Evolutionary conservation across 768 basidiomycete genomes (phyloP).

Genomic region (Mycena haematopus): DNA sequence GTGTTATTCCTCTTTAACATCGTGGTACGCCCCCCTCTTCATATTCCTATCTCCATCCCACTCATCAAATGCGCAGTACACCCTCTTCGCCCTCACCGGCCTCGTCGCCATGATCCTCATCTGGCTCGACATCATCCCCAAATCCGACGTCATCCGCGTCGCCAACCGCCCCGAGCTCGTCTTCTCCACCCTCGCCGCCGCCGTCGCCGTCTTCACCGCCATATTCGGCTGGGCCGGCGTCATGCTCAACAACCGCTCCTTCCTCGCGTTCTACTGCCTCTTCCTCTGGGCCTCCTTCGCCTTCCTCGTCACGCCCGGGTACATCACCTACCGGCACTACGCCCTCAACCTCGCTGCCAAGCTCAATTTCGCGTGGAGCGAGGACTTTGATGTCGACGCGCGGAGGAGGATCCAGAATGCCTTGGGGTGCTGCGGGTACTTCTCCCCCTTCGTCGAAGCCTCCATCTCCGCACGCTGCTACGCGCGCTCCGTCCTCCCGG

Average conservation of each 20-base stretch:
- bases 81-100: background rate
- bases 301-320: constrained; percentile 77
- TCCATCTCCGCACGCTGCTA: constrained; percentile 77
- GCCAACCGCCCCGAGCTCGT: constrained; percentile 44
- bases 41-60: background rate
- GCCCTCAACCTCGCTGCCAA: constrained; percentile 39
- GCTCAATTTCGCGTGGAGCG: constrained; percentile 71
- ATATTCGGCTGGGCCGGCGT: constrained; percentile 41
- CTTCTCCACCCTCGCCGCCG: constrained; percentile 43
- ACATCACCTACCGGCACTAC: constrained; percentile 68
- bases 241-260: constrained; percentile 42
- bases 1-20: constrained; percentile 22
- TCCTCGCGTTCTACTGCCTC: constrained; percentile 82
- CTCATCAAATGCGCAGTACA: constrained; percentile 6
- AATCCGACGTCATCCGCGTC: constrained; percentile 35
- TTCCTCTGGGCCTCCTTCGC: constrained; percentile 78
- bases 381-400: constrained; percentile 59
- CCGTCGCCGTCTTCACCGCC: constrained; percentile 38
- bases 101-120: constrained; percentile 13
- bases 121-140: constrained; percentile 21
- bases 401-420: constrained; percentile 75
- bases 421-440: constrained; percentile 81
- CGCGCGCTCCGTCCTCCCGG: constrained; percentile 69
- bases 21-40: background rate
- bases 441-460: constrained; percentile 80